These are phyloP conservation scores for Penicillium steckii DNA, from an alignment of 495 filamentous ascomycete species.

Conservation along the genomic window DNA sequence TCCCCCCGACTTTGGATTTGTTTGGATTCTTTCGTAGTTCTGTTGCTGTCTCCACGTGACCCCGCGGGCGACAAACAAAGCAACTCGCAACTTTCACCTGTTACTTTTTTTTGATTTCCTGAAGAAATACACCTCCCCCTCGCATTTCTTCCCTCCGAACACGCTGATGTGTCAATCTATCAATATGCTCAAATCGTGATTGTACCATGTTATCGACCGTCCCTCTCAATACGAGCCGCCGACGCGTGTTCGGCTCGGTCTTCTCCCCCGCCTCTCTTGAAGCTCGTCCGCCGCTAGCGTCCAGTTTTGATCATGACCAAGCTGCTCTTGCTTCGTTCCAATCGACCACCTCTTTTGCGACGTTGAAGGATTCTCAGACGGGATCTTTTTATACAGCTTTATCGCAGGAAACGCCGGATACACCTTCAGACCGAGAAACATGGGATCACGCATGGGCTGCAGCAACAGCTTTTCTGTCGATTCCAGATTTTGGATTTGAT, in stretches of 20 bases:
- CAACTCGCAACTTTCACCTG: too few species aligned
- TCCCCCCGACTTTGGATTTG: too few species aligned
- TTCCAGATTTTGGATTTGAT: slow-evolving; percentile 46
- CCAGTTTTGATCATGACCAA: slow-evolving; percentile 9
- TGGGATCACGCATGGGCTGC: slow-evolving; percentile 71
- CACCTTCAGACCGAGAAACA: slow-evolving; percentile 49
- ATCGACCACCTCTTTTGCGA: slow-evolving; percentile 17
- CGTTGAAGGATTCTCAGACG: slow-evolving; percentile 17
- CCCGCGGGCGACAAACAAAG: too few species aligned
- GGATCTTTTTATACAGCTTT: slow-evolving; percentile 10
- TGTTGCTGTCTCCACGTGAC: too few species aligned
- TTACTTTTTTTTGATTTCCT: too few species aligned
- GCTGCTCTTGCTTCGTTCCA: slow-evolving; percentile 20
- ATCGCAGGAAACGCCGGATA: slow-evolving; percentile 4
- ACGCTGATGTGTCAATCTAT: too few species aligned
- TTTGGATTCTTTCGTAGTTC: too few species aligned
- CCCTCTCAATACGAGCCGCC: slow-evolving; percentile 34
- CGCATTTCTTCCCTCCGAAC: too few species aligned
- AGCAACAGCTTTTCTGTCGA: slow-evolving; percentile 59
- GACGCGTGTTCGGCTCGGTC: slow-evolving; percentile 51
- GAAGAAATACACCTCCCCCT: too few species aligned
- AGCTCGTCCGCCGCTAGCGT: slow-evolving; percentile 13
- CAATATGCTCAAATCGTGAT: slow-evolving; percentile 6
- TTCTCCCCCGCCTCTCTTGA: slow-evolving; percentile 48
- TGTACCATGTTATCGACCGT: slow-evolving; percentile 25